Conservation (phyloP, 2,329 filamentous ascomycete genomes). For the Aspergillus sp. region DNA sequence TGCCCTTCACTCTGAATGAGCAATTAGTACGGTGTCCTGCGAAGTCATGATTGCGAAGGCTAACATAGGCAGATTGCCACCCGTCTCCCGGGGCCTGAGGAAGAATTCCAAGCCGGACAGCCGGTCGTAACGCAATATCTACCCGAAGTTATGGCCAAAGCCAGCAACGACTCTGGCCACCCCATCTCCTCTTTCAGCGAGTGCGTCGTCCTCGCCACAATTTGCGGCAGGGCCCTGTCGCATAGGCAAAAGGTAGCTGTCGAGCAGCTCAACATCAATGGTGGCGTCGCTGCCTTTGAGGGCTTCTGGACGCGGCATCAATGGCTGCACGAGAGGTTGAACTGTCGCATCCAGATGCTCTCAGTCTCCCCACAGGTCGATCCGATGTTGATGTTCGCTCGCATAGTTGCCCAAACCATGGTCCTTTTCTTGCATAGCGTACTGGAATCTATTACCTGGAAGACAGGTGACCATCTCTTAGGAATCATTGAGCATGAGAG, state of each 20-base stretch:
- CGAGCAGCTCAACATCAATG: constrained; percentile 12
- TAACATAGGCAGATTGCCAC: constrained; percentile 29
- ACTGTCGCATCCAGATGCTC: constrained; percentile 17
- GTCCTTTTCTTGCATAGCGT: constrained; percentile 20
- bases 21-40: constrained; percentile 20
- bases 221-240: constrained; percentile 18
- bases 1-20: constrained; percentile 30
- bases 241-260: constrained; percentile 17
- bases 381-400: constrained; percentile 20
- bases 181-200: constrained; percentile 31
- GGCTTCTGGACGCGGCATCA: constrained; percentile 19
- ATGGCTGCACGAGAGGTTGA: constrained; percentile 19
- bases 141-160: constrained; percentile 28
- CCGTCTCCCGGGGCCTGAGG: constrained; percentile 36
- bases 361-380: constrained; percentile 14
- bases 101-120: constrained; percentile 36
- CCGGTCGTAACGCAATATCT: constrained; percentile 29
- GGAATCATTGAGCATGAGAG: constrained; percentile 20
- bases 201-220: constrained; percentile 34
- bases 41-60: no score
- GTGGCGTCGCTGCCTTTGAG: constrained; percentile 8
- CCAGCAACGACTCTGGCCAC: constrained; percentile 2
- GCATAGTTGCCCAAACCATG: constrained; percentile 18
- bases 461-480: constrained; percentile 19
- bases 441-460: constrained; percentile 21